Base-by-base conservation (phyloP, 2,329 filamentous ascomycete genomes). In the Ophiocordyceps polyrhachis-furcata region DNA sequence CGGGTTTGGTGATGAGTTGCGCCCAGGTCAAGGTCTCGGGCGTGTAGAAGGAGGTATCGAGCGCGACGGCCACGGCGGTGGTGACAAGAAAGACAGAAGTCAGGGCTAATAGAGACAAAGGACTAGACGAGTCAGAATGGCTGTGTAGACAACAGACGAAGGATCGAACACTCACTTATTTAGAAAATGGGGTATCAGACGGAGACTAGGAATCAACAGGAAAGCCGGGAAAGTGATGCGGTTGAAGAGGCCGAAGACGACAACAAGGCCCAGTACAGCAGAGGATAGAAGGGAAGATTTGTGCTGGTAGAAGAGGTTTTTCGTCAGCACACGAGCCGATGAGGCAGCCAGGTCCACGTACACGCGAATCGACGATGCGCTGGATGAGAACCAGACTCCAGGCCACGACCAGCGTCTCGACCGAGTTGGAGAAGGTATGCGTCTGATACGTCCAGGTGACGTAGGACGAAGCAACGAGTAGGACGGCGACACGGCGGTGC, bases 381-480 rank as follows among this genome's bases (percentile, higher is more conserved):
- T 84, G 79, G 49, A 95, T 88, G 60, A 98, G 66, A 42, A 96
- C 88, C 61, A 98, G 65, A 56, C 83, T 88, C 91, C 91, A 98
- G 45, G 85, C 76, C 44, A 98, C 87, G 43, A 89, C 73, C 53
- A 98, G 68, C 3, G 91, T 96, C 67, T 98, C 91, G 52, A 96
- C 74, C 49, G 89, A 93, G 64, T 98, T 98, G 50, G 89, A 96
- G 62, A 98, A 96, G 13, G 91, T 96, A 63, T 98, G 91, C 17
- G 86, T 91, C 64, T 98, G 91, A 65, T 89, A 94, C 41, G 89
- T 95, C 89, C 91, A 98, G 42, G 91, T 98, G 53, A 95, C 89
- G 64, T 96, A 98, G 23, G 87, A 95, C 25, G 89, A 96, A 41
- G 89, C 87, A 48, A 95, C 83, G 46, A 98, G 71, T 41, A 93